Evolutionary conservation across 129 eudicot genomes (phyloP), one percentile per base, ranked within the genome.

Genomic region (Centrapalus pauciflorus): DNA sequence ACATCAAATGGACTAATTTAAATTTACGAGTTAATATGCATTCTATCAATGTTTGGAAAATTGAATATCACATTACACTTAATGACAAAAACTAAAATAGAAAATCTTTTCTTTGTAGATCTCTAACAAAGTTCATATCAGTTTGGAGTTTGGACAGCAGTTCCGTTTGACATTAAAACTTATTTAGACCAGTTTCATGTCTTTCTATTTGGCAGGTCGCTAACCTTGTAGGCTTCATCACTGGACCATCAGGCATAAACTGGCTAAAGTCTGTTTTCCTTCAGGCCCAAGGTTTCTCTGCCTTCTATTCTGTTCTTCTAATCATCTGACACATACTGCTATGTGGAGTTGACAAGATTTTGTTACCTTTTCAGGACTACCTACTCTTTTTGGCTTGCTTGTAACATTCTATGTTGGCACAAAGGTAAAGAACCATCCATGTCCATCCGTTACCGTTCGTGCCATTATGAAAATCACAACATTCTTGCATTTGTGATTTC

Each of bases 151-250:
- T 49, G 16, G 61, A 4, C 50, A 13, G 14, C 33, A 64, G 27
- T 51, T 6, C 7, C 46, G 29, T 24, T 19, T 28, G 34, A 26
- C 30, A 41, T 26, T 1, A 23, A 34, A 17, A 13, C 28, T 11
- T 64, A 66, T 32, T 24, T 61, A 13, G 48, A 43, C 23, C 48
- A 66, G 26, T 34, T 49, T 64, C 10, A 16, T 54, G 16, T 1
- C 40, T 54, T 46, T 50, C 24, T 65, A 4, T 74, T 32, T 14
- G 71, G 77, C 95, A 92, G 96, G 94, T 92, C 64, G 96, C 98
- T 28, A 92, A 92, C 76, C 98, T 92, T 71, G 87, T 92, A 30
- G 98, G 98, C 38, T 92, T 88, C 76, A 95, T 92, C 19, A 84
- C 88, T 67, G 98, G 98, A 72, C 92, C 98, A 33, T 92, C 98